Evolutionary conservation across 2,329 filamentous ascomycete genomes (phyloP).

Genomic region (Colletotrichum tamarilloi): DNA sequence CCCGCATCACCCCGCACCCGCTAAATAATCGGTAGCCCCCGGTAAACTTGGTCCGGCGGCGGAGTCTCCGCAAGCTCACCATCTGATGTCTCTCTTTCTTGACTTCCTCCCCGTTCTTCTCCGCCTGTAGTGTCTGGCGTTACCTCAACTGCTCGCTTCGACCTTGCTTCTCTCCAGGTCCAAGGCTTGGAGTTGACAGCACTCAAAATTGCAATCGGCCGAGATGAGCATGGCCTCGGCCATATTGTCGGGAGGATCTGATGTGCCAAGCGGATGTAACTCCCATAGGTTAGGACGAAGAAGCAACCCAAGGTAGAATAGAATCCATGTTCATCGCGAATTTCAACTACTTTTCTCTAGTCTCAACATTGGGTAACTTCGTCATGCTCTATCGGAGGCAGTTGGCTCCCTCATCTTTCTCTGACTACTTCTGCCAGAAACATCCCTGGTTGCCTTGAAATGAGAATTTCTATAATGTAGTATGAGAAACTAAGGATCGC

Average conservation of each 20-base stretch:
- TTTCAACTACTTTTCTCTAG: too few relatives aligned
- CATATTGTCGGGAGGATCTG: conserved; percentile 15
- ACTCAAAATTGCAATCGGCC: background rate
- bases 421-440: background rate
- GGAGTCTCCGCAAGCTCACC: conserved; percentile 32
- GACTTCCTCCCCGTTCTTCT: too few relatives aligned
- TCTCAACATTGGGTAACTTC: background rate
- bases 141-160: background rate
- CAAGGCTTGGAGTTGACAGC: background rate
- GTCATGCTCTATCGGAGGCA: background rate
- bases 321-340: background rate
- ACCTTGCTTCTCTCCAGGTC: background rate
- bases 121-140: background rate
- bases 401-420: background rate
- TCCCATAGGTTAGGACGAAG: background rate
- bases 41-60: background rate
- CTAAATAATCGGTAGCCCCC: conserved; percentile 3
- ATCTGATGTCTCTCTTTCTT: background rate
- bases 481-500: too few relatives aligned
- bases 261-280: background rate
- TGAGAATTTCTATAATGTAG: background rate
- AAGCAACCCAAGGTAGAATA: too few relatives aligned
- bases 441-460: background rate
- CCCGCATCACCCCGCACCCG: conserved; percentile 21
- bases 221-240: conserved; percentile 10